A percentile compares a stretch with the other conserved stretches of the same genome.
Evolutionary conservation across 164 flowering plant genomes (phyloP).

Genomic region (Vitis cinerea): DNA sequence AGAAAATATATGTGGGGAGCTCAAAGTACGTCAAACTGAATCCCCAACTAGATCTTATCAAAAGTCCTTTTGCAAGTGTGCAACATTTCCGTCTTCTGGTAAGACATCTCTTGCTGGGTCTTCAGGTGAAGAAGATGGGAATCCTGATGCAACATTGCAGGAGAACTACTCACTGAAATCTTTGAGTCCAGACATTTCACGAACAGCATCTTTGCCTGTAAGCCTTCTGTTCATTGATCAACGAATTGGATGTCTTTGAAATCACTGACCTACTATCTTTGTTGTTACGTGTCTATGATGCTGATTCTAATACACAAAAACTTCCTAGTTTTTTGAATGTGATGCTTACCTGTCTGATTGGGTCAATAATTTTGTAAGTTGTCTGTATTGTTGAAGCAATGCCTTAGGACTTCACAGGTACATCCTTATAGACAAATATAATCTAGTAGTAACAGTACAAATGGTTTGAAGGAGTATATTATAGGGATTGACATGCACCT

Average conservation of each 20-base stretch:
- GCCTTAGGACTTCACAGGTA: too few relatives aligned
- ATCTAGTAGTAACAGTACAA: too few relatives aligned
- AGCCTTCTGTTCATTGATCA: conserved; percentile 13
- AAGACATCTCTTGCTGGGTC: conserved; percentile 10
- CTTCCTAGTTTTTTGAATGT: neutral
- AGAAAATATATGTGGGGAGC: conserved; percentile 4
- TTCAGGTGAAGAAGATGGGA: conserved; percentile 19
- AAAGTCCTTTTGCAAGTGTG: conserved; percentile 32
- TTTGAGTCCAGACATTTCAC: conserved; percentile 13
- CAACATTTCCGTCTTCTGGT: conserved; percentile 35
- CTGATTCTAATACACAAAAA: too few relatives aligned
- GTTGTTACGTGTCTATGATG: neutral
- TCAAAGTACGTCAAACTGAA: neutral
- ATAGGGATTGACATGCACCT: too few relatives aligned
- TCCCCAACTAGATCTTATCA: conserved; percentile 8
- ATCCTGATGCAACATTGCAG: conserved; percentile 6
- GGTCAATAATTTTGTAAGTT: neutral
- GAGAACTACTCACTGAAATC: conserved; percentile 6
- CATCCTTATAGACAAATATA: too few relatives aligned
- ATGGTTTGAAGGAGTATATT: too few relatives aligned
- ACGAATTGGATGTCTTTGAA: neutral
- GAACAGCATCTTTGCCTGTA: conserved; percentile 49
- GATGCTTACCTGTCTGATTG: neutral
- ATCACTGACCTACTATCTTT: neutral
- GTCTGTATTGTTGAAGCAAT: too few relatives aligned